Evolutionary conservation across 345 rosid species (phyloP).

Genomic region (Citrus sinensis): DVS_A1.0 CM039166.1:20837501-20838000

Average conservation of each 20-base stretch:
- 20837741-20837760: slow-evolving; percentile 94
- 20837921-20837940: not conserved
- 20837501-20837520: not conserved
- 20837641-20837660: not conserved
- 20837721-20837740: slow-evolving; percentile 92
- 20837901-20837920: not conserved
- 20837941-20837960: not conserved
- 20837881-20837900: not conserved
- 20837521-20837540: slow-evolving; percentile 87
- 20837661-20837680: not conserved
- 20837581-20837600: not conserved
- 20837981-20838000: slow-evolving; percentile 76
- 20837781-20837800: slow-evolving; percentile 28
- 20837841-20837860: not conserved
- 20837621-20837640: not conserved
- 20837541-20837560: slow-evolving; percentile 89
- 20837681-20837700: slow-evolving; percentile 43
- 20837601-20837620: not conserved
- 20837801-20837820: not conserved
- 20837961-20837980: slow-evolving; percentile 47
- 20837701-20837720: slow-evolving; percentile 97
- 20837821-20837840: not conserved
- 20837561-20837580: slow-evolving; percentile 74
- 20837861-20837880: not conserved
- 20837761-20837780: slow-evolving; percentile 85